A percentile compares a stretch with the other conserved stretches of the same genome.
phyloP scores from a whole-genome alignment of 164 flowering plant species.

The Nymphaea colorata region DNA sequence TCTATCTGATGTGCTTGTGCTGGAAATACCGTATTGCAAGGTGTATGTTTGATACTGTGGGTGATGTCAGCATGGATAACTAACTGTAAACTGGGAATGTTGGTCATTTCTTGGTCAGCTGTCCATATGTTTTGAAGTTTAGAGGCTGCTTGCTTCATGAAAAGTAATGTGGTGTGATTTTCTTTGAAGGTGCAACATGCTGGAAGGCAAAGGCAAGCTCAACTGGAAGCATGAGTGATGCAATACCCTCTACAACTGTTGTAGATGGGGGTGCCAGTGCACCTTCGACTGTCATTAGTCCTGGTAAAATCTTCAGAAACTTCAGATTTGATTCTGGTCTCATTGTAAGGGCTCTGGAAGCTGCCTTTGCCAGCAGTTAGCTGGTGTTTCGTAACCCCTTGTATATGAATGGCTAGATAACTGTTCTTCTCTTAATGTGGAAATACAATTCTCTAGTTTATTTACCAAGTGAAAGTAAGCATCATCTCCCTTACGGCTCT shows the following conservation, averaged over 20 bases:
- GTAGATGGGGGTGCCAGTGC: slow-evolving; percentile 14
- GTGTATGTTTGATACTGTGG: too few relatives aligned
- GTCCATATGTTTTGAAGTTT: background rate
- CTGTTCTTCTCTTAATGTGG: too few relatives aligned
- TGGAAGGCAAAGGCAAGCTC: slow-evolving; percentile 77
- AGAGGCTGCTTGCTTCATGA: background rate
- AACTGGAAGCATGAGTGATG: slow-evolving; percentile 38
- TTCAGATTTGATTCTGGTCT: slow-evolving; percentile 22
- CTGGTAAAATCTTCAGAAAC: slow-evolving; percentile 27
- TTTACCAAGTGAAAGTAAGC: too few relatives aligned
- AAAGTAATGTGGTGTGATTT: background rate
- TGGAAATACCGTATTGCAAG: too few relatives aligned
- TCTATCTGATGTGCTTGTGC: too few relatives aligned
- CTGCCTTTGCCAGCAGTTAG: slow-evolving; percentile 9
- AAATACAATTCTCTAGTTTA: too few relatives aligned
- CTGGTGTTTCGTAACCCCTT: background rate
- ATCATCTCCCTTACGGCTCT: too few relatives aligned
- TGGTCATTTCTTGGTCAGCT: background rate
- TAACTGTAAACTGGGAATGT: too few relatives aligned
- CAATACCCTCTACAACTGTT: slow-evolving; percentile 25
- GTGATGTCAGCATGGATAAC: too few relatives aligned
- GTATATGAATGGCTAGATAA: too few relatives aligned
- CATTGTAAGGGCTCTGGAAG: slow-evolving; percentile 22
- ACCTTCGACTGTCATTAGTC: slow-evolving; percentile 6
- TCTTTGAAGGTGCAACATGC: slow-evolving; percentile 36